Evolutionary conservation across 139 green algal species (phyloP), one percentile per base, ranked within the genome.

Genomic region (Trebouxia sp.): DNA sequence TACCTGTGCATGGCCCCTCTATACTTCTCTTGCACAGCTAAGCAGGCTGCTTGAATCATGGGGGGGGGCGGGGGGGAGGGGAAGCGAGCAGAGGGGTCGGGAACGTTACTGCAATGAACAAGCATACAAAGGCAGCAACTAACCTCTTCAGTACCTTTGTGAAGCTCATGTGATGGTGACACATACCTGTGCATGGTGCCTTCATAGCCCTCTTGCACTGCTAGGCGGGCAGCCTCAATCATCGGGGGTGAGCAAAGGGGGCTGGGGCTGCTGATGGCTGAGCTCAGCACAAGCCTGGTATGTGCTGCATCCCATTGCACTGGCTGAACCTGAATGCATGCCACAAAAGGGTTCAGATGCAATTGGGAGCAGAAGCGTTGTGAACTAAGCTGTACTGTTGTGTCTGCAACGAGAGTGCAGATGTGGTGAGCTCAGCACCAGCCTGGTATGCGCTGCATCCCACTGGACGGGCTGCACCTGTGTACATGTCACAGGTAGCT

Each of bases 121-220:
- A 17, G 20, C 26, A 58, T 17, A 17, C 2, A 5, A 6, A 6
- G 3, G 50, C 50, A 58, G 50, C 20, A 22, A 28, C 3, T 28
- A 58, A 17, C 22, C 20, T 58, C 4, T 3, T 17, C 50, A 58
- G 50, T 22, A 28, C 22, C 20, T 22, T 2, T 22, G 26, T 17
- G 50, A 17, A 17, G 2, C 3, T 58, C 14, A 58, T 48, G 65
- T 74, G 7, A 28, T 10, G 28, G 15, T 69, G 14, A 53, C 47
- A 53, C 20, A 26, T 41, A 56, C 69, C 69, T 55, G 69, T 53
- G 42, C 69, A 77, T 77, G n/a, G 41, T 77, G 41, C 69, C 69
- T 14, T 77, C 69, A 26, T 77, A 77, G 24, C 69, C 69, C 42
- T 56, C 41, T 20, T 51, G 42, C 12, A 77, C 69, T 26, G 69